Percentiles rank a stretch among this genome's conserved stretches.
Conservation (phyloP, 2,329 filamentous ascomycete genomes). For the Claviceps monticola region DNA sequence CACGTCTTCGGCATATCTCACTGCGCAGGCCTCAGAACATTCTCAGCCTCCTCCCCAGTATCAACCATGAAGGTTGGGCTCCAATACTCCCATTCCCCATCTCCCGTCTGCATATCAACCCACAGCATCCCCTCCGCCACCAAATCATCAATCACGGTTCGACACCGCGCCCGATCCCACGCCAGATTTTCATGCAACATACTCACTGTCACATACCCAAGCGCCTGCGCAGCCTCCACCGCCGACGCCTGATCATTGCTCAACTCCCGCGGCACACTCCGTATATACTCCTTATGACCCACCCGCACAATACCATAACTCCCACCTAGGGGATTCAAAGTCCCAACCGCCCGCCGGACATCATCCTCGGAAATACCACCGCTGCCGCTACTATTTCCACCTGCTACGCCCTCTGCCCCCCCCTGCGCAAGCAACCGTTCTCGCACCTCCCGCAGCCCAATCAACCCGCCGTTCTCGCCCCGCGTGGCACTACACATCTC, state of each 20-base stretch:
- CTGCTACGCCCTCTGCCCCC: constrained; percentile 33
- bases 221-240: constrained; percentile 76
- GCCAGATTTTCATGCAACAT: constrained; percentile 78
- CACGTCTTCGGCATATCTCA: background rate
- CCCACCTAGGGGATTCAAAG: constrained; percentile 73
- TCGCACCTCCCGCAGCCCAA: constrained; percentile 68
- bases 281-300: constrained; percentile 73
- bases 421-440: constrained; percentile 58
- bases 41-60: constrained; percentile 4
- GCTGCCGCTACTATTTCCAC: constrained; percentile 30
- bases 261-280: constrained; percentile 86
- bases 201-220: constrained; percentile 79
- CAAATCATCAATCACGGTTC: constrained; percentile 82
- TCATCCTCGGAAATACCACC: constrained; percentile 84
- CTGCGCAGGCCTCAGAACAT: background rate
- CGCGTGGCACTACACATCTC: constrained; percentile 81
- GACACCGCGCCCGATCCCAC: constrained; percentile 75
- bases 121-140: constrained; percentile 82
- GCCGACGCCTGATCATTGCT: constrained; percentile 90
- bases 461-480: constrained; percentile 82
- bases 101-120: constrained; percentile 68
- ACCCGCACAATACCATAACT: constrained; percentile 77
- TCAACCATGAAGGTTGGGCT: constrained; percentile 59
- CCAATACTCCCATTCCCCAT: constrained; percentile 82
- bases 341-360: constrained; percentile 75